phyloP scores from a whole-genome alignment of 306 rosid genomes.

The Aeschynomene evenia region DNA sequence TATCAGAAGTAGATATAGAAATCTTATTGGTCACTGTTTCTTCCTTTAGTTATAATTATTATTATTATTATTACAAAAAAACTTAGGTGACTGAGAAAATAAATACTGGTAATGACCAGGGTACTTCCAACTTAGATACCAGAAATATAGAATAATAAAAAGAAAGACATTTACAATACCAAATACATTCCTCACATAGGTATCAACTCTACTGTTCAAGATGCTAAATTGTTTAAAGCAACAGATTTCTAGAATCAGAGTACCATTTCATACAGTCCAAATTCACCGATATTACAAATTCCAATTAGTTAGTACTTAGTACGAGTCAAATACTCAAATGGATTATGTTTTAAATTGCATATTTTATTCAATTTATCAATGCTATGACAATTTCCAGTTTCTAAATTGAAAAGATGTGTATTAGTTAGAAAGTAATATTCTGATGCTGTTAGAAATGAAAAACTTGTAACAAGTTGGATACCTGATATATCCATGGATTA shows the following conservation, averaged over 20 bases:
- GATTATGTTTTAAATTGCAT: constrained; percentile 8
- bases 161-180: not conserved
- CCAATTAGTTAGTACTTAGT: not conserved
- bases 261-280: not conserved
- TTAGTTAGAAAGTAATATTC: constrained; percentile 22
- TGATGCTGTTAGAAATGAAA: constrained; percentile 8
- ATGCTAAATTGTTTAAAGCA: not conserved
- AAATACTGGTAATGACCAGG: not conserved
- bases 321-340: not conserved
- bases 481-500: constrained; percentile 70
- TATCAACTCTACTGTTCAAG: not conserved
- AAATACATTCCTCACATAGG: not conserved
- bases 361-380: constrained; percentile 23
- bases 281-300: not conserved
- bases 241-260: not conserved
- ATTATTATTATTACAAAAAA: not conserved
- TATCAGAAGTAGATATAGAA: not conserved
- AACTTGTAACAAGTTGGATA: constrained; percentile 28
- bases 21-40: not conserved
- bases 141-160: too few species aligned
- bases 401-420: constrained; percentile 15
- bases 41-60: not conserved
- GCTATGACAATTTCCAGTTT: constrained; percentile 7
- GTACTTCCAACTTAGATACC: not conserved
- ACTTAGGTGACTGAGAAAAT: not conserved